A percentile compares a stretch with the other conserved stretches of the same genome.
phyloP scores from a whole-genome alignment of 2,329 filamentous ascomycete genomes.

The Fusarium odoratissimum region DNA sequence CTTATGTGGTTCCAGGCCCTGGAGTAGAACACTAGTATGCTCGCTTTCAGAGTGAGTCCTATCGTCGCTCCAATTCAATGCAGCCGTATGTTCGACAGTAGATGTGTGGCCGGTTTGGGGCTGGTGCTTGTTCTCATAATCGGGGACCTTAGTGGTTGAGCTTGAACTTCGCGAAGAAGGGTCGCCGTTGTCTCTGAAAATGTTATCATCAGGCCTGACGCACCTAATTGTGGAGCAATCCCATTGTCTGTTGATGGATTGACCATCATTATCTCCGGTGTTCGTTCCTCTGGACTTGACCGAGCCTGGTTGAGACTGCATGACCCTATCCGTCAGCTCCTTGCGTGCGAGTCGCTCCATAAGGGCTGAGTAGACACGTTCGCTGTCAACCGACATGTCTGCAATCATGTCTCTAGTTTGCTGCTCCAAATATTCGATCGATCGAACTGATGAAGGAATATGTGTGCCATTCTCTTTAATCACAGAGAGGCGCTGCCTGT shows the following conservation, averaged over 20 bases:
- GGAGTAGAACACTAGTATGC: background rate
- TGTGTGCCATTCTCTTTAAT: conserved; percentile 67
- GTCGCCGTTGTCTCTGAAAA: conserved; percentile 43
- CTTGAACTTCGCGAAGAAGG: background rate
- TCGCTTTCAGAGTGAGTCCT: background rate
- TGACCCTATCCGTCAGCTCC: conserved; percentile 13
- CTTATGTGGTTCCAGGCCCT: conserved; percentile 39
- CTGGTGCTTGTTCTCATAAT: background rate
- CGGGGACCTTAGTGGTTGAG: conserved; percentile 3
- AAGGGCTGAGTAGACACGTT: conserved; percentile 72
- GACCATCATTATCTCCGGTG: background rate
- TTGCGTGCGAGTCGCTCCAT: conserved; percentile 65
- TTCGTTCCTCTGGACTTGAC: background rate
- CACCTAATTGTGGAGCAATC: conserved; percentile 49
- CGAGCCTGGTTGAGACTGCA: background rate
- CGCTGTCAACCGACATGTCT: conserved; percentile 60
- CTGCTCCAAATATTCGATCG: conserved; percentile 19
- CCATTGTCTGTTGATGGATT: conserved; percentile 26
- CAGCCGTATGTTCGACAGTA: background rate
- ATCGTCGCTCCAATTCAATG: background rate
- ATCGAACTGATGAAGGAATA: conserved; percentile 53
- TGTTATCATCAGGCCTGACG: conserved; percentile 49
- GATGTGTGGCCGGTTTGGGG: background rate
- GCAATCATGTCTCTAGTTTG: conserved; percentile 37
- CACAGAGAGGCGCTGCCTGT: conserved; percentile 69